Percentiles rank a stretch among this genome's conserved stretches.
Evolutionary conservation across 1,139 yeast species (phyloP).

Genomic region (Candida frijolesensis): DNA sequence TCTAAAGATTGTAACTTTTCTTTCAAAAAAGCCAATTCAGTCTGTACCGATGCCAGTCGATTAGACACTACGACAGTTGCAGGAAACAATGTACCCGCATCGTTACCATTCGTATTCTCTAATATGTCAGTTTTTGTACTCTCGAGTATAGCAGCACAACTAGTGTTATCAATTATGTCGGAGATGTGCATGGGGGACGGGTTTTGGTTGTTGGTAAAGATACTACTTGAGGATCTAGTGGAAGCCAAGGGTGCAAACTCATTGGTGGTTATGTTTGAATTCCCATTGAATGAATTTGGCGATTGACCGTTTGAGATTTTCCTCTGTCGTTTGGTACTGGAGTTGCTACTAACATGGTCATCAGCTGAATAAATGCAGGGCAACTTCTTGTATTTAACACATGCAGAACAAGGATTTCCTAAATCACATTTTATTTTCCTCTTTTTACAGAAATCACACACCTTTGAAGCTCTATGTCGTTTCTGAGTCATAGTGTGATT

Average conservation of each 20-base stretch:
- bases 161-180: background rate
- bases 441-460: conserved; percentile 43
- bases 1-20: conserved; percentile 19
- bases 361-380: conserved; percentile 25
- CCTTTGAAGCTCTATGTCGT: conserved; percentile 38
- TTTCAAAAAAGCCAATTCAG: conserved; percentile 21
- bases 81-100: background rate
- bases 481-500: conserved; percentile 19
- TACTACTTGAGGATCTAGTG: background rate
- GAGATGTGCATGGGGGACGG: background rate
- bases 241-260: background rate
- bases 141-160: background rate
- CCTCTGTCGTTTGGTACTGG: background rate
- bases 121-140: background rate
- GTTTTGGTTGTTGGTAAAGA: background rate
- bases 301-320: background rate
- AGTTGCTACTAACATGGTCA: conserved; percentile 7
- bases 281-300: background rate
- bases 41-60: conserved; percentile 15
- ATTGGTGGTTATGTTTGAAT: no score
- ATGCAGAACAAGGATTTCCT: conserved; percentile 43
- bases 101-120: background rate
- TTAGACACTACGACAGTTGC: background rate
- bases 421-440: conserved; percentile 48
- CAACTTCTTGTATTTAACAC: conserved; percentile 36